Evolutionary conservation across 23 red algal species (phyloP).

Genomic region (Chondrus crispus): DNA sequence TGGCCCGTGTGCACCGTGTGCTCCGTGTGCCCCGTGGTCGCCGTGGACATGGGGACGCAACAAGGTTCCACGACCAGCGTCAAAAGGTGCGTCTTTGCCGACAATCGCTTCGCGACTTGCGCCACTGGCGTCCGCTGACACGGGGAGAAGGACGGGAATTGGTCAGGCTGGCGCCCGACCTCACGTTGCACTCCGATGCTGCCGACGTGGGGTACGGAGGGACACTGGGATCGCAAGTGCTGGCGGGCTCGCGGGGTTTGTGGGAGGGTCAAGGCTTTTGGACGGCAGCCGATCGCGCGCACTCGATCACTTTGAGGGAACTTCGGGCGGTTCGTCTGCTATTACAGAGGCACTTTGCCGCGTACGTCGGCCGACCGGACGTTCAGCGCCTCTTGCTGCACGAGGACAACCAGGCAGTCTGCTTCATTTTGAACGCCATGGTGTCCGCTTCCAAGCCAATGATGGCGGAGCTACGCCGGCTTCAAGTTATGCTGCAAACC

Average conservation of each 20-base stretch:
- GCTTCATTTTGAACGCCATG: not conserved
- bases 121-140: not conserved
- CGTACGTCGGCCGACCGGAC: not conserved
- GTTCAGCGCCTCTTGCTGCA: not conserved
- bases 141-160: not conserved
- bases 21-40: too few species aligned
- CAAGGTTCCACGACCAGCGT: too few species aligned
- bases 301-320: too few species aligned
- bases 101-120: not conserved
- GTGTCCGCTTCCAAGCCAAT: not conserved
- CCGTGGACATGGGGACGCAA: too few species aligned
- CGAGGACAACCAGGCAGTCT: not conserved
- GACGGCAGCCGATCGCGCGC: too few species aligned
- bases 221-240: not conserved
- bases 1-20: too few species aligned
- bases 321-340: not conserved
- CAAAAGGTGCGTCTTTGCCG: not conserved
- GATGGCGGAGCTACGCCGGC: not conserved
- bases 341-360: not conserved
- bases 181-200: not conserved
- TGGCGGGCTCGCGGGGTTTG: not conserved
- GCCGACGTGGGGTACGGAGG: not conserved
- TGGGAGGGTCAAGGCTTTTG: not conserved
- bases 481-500: not conserved
- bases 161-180: not conserved